Evolutionary conservation across 495 filamentous ascomycete genomes (phyloP).

Genomic region (Hypoxylon crocopeplum): DNA sequence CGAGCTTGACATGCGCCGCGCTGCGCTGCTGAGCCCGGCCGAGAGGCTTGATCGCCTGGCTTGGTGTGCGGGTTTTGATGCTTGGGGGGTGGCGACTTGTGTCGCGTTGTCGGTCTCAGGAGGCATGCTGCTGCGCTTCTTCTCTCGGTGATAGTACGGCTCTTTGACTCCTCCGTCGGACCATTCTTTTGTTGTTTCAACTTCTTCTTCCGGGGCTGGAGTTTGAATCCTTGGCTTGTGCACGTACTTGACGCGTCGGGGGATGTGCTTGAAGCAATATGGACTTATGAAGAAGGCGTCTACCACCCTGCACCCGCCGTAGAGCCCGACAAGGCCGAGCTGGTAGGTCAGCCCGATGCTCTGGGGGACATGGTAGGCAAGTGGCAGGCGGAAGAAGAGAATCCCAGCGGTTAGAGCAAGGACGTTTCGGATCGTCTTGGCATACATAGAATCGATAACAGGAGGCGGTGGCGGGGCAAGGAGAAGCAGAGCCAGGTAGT

Average conservation of each 20-base stretch:
- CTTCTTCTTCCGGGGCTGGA: neutral
- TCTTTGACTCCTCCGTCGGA: slow-evolving; percentile 21
- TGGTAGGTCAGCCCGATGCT: slow-evolving; percentile 33
- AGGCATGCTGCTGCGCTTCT: neutral
- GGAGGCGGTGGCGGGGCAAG: slow-evolving; percentile 29
- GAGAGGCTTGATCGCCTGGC: slow-evolving; percentile 6
- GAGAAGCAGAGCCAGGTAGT: slow-evolving; percentile 24
- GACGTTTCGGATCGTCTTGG: slow-evolving; percentile 16
- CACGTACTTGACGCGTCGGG: slow-evolving; percentile 24
- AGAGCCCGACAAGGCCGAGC: slow-evolving; percentile 28
- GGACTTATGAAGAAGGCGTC: slow-evolving; percentile 32
- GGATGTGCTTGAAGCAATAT: slow-evolving; percentile 26
- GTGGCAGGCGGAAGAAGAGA: slow-evolving; percentile 30
- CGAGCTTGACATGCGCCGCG: slow-evolving; percentile 13
- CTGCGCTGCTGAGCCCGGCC: neutral
- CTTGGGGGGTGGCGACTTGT: neutral
- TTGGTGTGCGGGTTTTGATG: neutral
- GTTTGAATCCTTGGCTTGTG: slow-evolving; percentile 13
- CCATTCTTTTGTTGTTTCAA: slow-evolving; percentile 6
- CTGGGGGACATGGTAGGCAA: slow-evolving; percentile 27
- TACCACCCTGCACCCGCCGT: slow-evolving; percentile 27
- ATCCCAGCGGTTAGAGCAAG: slow-evolving; percentile 19
- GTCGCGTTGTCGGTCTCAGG: neutral
- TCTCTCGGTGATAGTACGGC: neutral
- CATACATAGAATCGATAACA: slow-evolving; percentile 6